phyloP scores from a whole-genome alignment of 1,139 yeast species.

The Meyerozyma athensensis region DNA sequence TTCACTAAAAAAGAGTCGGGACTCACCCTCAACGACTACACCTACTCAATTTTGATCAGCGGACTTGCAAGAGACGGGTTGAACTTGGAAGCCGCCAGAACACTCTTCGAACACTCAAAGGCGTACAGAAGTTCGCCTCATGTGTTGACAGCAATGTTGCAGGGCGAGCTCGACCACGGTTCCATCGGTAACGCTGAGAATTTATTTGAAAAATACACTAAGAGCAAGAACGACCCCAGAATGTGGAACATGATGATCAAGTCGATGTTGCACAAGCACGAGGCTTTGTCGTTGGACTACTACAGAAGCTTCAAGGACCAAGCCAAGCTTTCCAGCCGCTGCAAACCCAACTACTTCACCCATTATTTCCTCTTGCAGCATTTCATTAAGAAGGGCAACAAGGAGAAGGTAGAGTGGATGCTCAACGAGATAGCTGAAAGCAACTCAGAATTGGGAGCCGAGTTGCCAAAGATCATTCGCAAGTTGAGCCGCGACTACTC shows the following conservation, averaged over 20 bases:
- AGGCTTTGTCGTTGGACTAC: conserved; percentile 36
- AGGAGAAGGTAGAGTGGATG: conserved; percentile 30
- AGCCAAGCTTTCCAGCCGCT: conserved; percentile 13
- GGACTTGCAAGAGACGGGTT: conserved; percentile 48
- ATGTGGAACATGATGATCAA: conserved; percentile 60
- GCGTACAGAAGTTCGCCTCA: conserved; percentile 28
- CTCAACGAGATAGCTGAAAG: conserved; percentile 30
- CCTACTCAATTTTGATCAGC: conserved; percentile 52
- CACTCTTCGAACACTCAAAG: conserved; percentile 41
- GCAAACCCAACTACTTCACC: conserved; percentile 52
- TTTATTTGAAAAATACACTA: conserved; percentile 42
- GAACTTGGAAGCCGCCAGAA: conserved; percentile 50
- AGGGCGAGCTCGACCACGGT: conserved; percentile 53
- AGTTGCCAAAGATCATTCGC: conserved; percentile 28
- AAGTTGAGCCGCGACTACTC: conserved; percentile 16
- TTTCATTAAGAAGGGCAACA: conserved; percentile 31
- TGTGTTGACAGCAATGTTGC: conserved; percentile 54
- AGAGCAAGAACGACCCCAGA: conserved; percentile 31
- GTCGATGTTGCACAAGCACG: conserved; percentile 37
- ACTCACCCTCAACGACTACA: conserved; percentile 43
- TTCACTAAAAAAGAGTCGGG: conserved; percentile 24
- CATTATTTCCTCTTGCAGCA: conserved; percentile 50
- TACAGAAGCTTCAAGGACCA: conserved; percentile 27
- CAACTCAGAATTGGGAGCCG: conserved; percentile 33
- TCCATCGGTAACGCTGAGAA: conserved; percentile 42